These are phyloP conservation scores for Euphrasia arctica DNA, from an alignment of 305 asterid genomes.

Conservation along the genomic window DNA sequence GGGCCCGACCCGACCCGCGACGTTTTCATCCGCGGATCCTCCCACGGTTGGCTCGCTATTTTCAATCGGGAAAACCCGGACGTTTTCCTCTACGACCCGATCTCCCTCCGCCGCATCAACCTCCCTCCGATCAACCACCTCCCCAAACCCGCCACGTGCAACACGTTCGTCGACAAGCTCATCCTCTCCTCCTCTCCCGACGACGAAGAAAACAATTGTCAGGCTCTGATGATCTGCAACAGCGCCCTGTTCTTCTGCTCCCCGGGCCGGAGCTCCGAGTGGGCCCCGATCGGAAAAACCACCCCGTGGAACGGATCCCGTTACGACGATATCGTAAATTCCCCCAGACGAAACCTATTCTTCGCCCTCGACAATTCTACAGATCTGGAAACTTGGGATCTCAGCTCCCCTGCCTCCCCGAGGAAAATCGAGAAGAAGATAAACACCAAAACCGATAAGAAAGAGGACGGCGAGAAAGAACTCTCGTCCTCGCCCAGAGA, in stretches of 20 bases:
- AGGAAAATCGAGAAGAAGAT: neutral
- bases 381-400: neutral
- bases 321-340: neutral
- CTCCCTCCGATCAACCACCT: constrained; percentile 1
- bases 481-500: neutral
- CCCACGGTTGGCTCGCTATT: constrained; percentile 6
- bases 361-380: neutral
- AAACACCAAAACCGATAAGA: no score
- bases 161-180: neutral
- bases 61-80: neutral
- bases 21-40: neutral
- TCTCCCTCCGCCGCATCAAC: neutral
- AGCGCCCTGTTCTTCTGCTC: neutral
- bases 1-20: neutral
- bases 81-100: constrained; percentile 5
- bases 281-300: constrained; percentile 14
- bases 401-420: neutral
- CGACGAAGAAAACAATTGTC: neutral
- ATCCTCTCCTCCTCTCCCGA: constrained; percentile 9
- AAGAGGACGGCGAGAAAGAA: no score
- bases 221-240: neutral
- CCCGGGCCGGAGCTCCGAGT: constrained; percentile 3
- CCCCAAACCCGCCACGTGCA: neutral
- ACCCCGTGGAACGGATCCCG: neutral
- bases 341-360: neutral